Evolutionary conservation across 768 basidiomycete genomes (phyloP).

Genomic region (Lactarius tabidus): DNA sequence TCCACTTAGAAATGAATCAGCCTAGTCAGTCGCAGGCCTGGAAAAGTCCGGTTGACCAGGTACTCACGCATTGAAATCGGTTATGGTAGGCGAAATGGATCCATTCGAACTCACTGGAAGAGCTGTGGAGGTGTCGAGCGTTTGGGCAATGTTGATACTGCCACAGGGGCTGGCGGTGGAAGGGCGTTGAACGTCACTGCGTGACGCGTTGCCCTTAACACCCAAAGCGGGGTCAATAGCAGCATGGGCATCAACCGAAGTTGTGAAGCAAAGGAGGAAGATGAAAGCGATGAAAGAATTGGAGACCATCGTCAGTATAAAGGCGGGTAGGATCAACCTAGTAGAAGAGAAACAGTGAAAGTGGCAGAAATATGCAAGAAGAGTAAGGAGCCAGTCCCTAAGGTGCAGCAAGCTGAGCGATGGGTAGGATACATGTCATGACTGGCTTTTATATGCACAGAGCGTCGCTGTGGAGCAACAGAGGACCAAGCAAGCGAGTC

Average conservation of each 20-base stretch:
- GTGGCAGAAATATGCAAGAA: neutral
- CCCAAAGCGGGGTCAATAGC: slow-evolving; percentile 41
- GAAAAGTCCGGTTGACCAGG: slow-evolving; percentile 38
- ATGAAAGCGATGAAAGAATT: slow-evolving; percentile 31
- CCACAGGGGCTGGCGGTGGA: slow-evolving; percentile 40
- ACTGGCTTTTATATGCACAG: slow-evolving; percentile 3
- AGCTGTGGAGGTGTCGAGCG: slow-evolving; percentile 37
- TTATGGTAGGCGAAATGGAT: slow-evolving; percentile 38
- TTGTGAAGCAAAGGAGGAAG: slow-evolving; percentile 35
- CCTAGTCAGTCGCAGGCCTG: slow-evolving; percentile 35
- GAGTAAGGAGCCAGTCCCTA: slow-evolving; percentile 15
- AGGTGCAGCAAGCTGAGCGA: neutral
- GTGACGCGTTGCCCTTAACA: slow-evolving; percentile 28
- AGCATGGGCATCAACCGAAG: slow-evolving; percentile 42
- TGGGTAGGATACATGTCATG: neutral
- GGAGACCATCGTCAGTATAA: slow-evolving; percentile 27
- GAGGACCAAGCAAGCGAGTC: neutral
- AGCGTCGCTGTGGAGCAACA: neutral
- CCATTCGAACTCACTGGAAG: slow-evolving; percentile 35
- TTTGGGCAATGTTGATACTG: slow-evolving; percentile 38
- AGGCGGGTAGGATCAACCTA: slow-evolving; percentile 1
- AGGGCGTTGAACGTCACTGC: slow-evolving; percentile 32
- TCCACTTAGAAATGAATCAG: slow-evolving; percentile 31
- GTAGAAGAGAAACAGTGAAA: neutral
- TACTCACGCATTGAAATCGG: slow-evolving; percentile 47